A percentile compares a stretch with the other conserved stretches of the same genome.
phyloP scores from a whole-genome alignment of 1,139 yeast species.

The Candida pseudoviswanathii region DNA sequence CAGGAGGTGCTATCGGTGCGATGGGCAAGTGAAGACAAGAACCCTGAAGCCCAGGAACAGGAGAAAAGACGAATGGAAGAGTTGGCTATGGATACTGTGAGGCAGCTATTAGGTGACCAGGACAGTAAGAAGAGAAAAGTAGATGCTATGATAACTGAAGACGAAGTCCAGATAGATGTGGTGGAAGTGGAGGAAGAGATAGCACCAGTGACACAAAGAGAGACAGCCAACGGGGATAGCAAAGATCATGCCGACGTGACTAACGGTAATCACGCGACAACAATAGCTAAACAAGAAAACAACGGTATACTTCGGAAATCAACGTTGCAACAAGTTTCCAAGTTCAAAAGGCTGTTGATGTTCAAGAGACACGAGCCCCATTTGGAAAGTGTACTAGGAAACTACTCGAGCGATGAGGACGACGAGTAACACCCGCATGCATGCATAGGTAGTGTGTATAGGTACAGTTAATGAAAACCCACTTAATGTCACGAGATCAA shows the following conservation, averaged over 20 bases:
- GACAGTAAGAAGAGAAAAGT: conserved; percentile 11
- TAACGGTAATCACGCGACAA: too few species aligned
- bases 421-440: conserved; percentile 11
- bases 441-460: too few species aligned
- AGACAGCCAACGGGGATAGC: neutral
- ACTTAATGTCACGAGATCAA: too few species aligned
- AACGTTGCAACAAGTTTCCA: conserved; percentile 14
- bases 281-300: neutral
- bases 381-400: conserved; percentile 16
- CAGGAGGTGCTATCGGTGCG: conserved; percentile 69
- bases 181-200: conserved; percentile 12
- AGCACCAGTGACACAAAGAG: conserved; percentile 1
- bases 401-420: conserved; percentile 32
- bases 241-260: too few species aligned
- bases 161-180: conserved; percentile 13
- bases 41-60: conserved; percentile 62
- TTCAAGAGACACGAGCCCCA: conserved; percentile 8
- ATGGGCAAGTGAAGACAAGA: conserved; percentile 93
- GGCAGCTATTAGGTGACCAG: conserved; percentile 23
- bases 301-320: conserved; percentile 12
- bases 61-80: conserved; percentile 45
- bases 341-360: conserved; percentile 9
- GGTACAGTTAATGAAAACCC: neutral
- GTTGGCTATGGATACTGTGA: conserved; percentile 36
- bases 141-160: conserved; percentile 15